Evolutionary conservation across 2,329 filamentous ascomycete species (phyloP).

Genomic region (Mycosphaerelloides madeirae): DNA sequence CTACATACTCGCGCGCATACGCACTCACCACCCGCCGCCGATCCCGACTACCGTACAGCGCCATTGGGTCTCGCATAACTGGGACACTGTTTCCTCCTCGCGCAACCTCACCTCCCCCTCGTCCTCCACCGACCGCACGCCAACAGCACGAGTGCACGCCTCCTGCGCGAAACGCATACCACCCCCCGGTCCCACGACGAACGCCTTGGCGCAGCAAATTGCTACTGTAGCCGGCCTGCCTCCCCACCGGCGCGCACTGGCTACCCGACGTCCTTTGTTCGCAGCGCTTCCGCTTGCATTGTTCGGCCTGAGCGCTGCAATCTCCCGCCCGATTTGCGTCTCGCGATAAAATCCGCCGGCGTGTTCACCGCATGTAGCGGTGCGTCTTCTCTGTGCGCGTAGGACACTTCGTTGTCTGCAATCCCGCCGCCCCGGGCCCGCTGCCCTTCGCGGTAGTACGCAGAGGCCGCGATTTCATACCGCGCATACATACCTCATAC

Average conservation of each 20-base stretch:
- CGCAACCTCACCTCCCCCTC: too few relatives aligned
- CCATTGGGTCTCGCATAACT: too few relatives aligned
- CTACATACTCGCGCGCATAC: too few relatives aligned
- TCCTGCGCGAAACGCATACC: too few relatives aligned
- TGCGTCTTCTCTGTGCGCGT: conserved; percentile 19
- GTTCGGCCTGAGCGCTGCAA: conserved; percentile 18
- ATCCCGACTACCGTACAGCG: too few relatives aligned
- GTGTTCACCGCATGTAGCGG: conserved; percentile 16
- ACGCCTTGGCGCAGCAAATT: too few relatives aligned
- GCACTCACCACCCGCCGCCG: too few relatives aligned
- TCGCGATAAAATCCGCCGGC: conserved; percentile 13
- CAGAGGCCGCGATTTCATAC: conserved; percentile 12
- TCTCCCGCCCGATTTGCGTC: conserved; percentile 17
- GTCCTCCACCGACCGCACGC: too few relatives aligned
- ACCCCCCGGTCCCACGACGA: too few relatives aligned
- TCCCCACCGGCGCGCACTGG: conserved; percentile 6
- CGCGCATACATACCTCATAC: conserved; percentile 7
- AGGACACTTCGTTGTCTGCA: conserved; percentile 15
- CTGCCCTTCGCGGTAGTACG: conserved; percentile 18
- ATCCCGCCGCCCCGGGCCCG: conserved; percentile 17
- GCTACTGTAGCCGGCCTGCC: too few relatives aligned
- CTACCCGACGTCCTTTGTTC: conserved; percentile 13
- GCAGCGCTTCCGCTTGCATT: conserved; percentile 20
- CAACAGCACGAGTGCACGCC: too few relatives aligned
- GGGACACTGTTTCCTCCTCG: too few relatives aligned